Conservation (phyloP, 495 filamentous ascomycete species). For the Penicillium tannophilum region DNA sequence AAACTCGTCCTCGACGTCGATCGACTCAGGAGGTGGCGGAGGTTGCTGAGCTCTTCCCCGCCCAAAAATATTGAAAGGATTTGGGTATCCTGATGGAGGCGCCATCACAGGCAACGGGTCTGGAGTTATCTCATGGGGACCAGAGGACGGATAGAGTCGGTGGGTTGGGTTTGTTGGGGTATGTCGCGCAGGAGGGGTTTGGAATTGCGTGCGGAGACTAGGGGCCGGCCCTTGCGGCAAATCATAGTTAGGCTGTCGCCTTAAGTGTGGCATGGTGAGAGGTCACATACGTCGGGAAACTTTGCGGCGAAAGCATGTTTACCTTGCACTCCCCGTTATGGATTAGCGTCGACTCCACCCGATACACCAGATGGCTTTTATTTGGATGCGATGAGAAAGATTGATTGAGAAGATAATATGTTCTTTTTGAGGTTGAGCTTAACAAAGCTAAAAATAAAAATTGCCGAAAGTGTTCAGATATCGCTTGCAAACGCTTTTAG, state of each 20-base stretch:
- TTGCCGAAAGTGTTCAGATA: neutral
- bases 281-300: slow-evolving; percentile 1
- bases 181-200: slow-evolving; percentile 39
- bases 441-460: neutral
- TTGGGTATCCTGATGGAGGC: slow-evolving; percentile 27
- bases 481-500: neutral
- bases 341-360: slow-evolving; percentile 8
- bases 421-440: neutral
- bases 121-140: slow-evolving; percentile 29
- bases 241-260: slow-evolving; percentile 27
- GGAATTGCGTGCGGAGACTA: slow-evolving; percentile 35
- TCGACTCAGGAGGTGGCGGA: slow-evolving; percentile 11
- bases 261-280: slow-evolving; percentile 30
- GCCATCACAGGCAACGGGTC: slow-evolving; percentile 24
- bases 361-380: neutral
- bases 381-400: too few relatives aligned
- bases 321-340: slow-evolving; percentile 19
- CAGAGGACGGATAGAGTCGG: slow-evolving; percentile 35
- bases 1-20: slow-evolving; percentile 11
- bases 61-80: slow-evolving; percentile 39
- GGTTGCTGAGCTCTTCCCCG: slow-evolving; percentile 29
- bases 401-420: neutral
- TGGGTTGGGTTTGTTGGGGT: slow-evolving; percentile 35
- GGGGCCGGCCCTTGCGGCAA: slow-evolving; percentile 9
- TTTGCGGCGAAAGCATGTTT: slow-evolving; percentile 15